Evolutionary conservation across 1,284 basidiomycete species (phyloP), one percentile per base, ranked within the genome.

Genomic region (Apiotrichum montevideense): DNA sequence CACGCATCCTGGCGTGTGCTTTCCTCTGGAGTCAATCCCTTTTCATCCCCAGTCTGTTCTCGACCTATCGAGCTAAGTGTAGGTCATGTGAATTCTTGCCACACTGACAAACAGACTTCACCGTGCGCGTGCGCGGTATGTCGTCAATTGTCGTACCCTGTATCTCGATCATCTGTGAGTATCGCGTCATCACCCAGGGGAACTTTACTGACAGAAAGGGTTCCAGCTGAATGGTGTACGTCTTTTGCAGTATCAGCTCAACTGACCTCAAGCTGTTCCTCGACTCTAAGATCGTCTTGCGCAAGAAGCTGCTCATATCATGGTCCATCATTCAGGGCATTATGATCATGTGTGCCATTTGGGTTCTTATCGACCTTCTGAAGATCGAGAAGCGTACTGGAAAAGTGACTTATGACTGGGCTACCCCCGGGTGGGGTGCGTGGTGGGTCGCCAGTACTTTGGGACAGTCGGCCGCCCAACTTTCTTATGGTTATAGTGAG

Each of bases 121-220:
- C 64, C 4, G 68, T 70, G 2, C 64, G 70, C n/a, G 58, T 64
- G 13, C 58, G 76, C 10, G 75, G 75, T 0, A 66, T 78, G n/a
- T 72, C 70, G 13, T 74, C 74, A 3, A 61, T 78, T 40, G 59
- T 76, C 34, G 61, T 63, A 7, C 74, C 76, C 6, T 49, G 75
- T 42, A 41, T 67, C 9, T 62, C 67, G 0, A 64, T 71, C 49
- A 7, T 72, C 44, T 52, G 51, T 52, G 10, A 35, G 50, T 51
- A 33, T 0, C 8, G 3, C 33, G n/a, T 7, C 14, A 9, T 9
- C 35, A 15, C n/a, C 21, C 4, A 11, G 43, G 21, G n/a, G 15
- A 32, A 6, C 3, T 11, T 8, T 11, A 35, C 51, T 52, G 35
- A 52, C 40, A 14, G 14, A 8, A 33, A 52, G 58, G 59, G 61